Evolutionary conservation across 257 asterid genomes (phyloP).

Genomic region (Jaltomata sinuosa): DNA sequence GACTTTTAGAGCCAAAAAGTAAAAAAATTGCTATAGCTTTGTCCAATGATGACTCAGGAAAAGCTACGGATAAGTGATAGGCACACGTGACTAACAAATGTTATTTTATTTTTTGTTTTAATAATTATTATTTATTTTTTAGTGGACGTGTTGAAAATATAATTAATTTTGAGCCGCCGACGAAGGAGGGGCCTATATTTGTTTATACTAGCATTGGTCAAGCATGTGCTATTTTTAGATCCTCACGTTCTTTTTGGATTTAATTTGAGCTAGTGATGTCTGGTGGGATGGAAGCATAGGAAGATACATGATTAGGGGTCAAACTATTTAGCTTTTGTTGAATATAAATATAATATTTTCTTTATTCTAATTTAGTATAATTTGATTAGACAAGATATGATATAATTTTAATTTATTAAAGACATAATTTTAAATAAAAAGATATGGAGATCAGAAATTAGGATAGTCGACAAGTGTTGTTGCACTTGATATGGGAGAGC

Average conservation of each 20-base stretch:
- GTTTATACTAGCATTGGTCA: background rate
- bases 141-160: background rate
- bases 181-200: background rate
- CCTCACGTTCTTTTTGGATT: background rate
- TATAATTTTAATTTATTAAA: background rate
- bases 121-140: background rate
- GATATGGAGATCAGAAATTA: background rate
- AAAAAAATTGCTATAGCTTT: background rate
- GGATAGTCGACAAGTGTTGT: background rate
- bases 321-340: background rate
- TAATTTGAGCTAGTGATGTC: background rate
- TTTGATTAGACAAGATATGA: background rate
- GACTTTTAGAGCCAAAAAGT: background rate
- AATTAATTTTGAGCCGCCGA: accelerated
- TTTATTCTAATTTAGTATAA: background rate
- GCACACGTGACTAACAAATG: background rate
- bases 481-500: background rate
- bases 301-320: background rate
- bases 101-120: background rate
- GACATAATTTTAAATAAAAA: background rate
- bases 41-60: background rate
- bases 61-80: background rate
- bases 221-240: background rate
- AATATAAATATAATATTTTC: background rate
- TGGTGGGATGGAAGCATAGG: background rate